These are phyloP conservation scores for Priceomyces carsonii DNA, from an alignment of 805 yeast species.

Conservation along the genomic window DNA sequence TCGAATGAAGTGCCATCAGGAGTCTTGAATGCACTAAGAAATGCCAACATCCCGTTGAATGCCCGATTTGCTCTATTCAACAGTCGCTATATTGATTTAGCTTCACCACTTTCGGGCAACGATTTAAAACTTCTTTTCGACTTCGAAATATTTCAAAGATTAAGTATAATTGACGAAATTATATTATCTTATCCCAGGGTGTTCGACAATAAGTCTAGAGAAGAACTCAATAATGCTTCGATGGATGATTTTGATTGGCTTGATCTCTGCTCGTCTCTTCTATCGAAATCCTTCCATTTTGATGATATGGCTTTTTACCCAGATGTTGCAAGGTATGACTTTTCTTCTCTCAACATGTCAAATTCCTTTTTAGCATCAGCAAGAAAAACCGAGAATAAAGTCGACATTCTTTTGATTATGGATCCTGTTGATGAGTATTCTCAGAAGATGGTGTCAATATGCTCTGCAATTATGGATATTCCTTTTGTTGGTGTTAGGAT, in stretches of 20 bases:
- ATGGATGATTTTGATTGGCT: constrained; percentile 42
- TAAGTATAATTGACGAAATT: constrained; percentile 31
- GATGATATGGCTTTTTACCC: constrained; percentile 43
- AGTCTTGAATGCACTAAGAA: constrained; percentile 21
- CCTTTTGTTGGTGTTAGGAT: constrained; percentile 56
- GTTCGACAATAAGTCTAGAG: constrained; percentile 17
- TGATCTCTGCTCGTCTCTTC: constrained; percentile 44
- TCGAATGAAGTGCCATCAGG: no score
- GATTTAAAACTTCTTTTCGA: constrained; percentile 42
- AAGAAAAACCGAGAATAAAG: constrained; percentile 25
- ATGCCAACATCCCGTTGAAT: constrained; percentile 30
- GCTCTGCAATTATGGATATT: constrained; percentile 38
- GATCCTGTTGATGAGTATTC: constrained; percentile 75
- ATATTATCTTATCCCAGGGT: constrained; percentile 25
- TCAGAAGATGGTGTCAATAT: constrained; percentile 58
- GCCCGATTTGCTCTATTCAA: constrained; percentile 48
- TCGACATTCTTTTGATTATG: constrained; percentile 60
- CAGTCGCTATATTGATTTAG: constrained; percentile 51
- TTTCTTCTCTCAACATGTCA: constrained; percentile 30
- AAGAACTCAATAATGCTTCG: constrained; percentile 17
- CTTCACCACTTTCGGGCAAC: constrained; percentile 16
- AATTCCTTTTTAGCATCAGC: constrained; percentile 26
- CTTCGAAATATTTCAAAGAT: constrained; percentile 49
- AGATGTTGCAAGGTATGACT: constrained; percentile 49
- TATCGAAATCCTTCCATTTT: constrained; percentile 46